These are phyloP conservation scores for Collybia mongolica DNA, from an alignment of 768 basidiomycete species.

Conservation along the genomic window DNA sequence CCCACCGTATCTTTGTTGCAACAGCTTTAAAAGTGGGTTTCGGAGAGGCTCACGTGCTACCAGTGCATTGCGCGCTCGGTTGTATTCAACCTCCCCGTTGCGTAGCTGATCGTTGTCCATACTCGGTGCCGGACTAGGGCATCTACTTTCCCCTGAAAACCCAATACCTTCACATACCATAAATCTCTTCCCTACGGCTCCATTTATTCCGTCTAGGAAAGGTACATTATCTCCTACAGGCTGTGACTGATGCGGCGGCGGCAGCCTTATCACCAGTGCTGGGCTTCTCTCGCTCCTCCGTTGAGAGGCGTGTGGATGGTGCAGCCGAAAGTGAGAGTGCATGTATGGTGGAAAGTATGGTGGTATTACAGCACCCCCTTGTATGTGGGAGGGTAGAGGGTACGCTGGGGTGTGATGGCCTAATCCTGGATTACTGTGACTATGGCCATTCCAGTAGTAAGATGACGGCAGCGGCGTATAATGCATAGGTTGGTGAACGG, in stretches of 20 bases:
- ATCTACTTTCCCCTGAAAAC: constrained; percentile 21
- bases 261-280: neutral
- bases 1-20: constrained; percentile 72
- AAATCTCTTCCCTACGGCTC: constrained; percentile 18
- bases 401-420: constrained; percentile 23
- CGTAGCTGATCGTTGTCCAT: constrained; percentile 33
- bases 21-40: constrained; percentile 72
- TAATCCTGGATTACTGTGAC: constrained; percentile 19
- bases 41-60: constrained; percentile 39
- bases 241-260: neutral
- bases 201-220: neutral
- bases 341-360: constrained; percentile 7
- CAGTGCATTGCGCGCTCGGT: constrained; percentile 40
- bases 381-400: constrained; percentile 11
- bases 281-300: neutral
- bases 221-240: neutral
- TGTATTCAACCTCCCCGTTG: constrained; percentile 62
- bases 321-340: constrained; percentile 12
- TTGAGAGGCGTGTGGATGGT: constrained; percentile 5
- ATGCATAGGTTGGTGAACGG: constrained; percentile 13
- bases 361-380: neutral
- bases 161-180: constrained; percentile 56
- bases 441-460: constrained; percentile 34
- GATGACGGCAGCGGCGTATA: constrained; percentile 21
- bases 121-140: constrained; percentile 19